These are phyloP conservation scores for Pichia sp. DNA, from an alignment of 1,139 yeast genomes.

Conservation along the genomic window DNA sequence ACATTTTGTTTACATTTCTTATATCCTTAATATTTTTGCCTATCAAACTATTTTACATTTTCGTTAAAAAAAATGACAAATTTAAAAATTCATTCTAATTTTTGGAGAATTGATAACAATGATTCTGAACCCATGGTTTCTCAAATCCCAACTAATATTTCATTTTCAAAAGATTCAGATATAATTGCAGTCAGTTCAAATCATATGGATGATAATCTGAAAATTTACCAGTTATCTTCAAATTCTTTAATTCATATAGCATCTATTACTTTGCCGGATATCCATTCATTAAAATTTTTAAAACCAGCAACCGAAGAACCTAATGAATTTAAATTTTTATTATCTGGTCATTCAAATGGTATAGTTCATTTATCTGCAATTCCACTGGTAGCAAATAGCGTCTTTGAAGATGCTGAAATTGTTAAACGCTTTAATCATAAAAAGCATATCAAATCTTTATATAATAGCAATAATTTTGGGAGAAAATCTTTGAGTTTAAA, in stretches of 20 bases:
- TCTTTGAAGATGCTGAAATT: slow-evolving; percentile 54
- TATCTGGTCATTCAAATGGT: slow-evolving; percentile 70
- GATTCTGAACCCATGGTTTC: slow-evolving; percentile 10
- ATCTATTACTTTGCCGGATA: slow-evolving; percentile 65
- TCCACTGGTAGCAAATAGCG: slow-evolving; percentile 35
- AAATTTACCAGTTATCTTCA: slow-evolving; percentile 43
- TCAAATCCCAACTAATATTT: slow-evolving; percentile 37
- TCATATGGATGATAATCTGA: slow-evolving; percentile 52
- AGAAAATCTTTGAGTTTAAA: slow-evolving; percentile 19
- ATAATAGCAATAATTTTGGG: not conserved
- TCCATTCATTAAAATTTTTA: slow-evolving; percentile 40
- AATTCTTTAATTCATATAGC: slow-evolving; percentile 60
- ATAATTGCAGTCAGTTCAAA: slow-evolving; percentile 58
- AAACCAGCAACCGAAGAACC: slow-evolving; percentile 6
- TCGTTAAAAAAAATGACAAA: slow-evolving; percentile 13
- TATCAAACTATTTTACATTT: no score
- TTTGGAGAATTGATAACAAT: slow-evolving; percentile 49
- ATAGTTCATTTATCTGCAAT: slow-evolving; percentile 59
- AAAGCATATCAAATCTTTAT: slow-evolving; percentile 39
- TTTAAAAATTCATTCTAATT: slow-evolving; percentile 46
- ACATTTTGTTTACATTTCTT: no score
- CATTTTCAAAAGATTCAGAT: slow-evolving; percentile 42
- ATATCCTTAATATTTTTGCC: no score
- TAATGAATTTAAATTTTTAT: slow-evolving; percentile 33
- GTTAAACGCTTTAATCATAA: slow-evolving; percentile 69